Evolutionary conservation across 495 filamentous ascomycete species (phyloP).

Genomic region (Hypoxylon crocopeplum): DNA sequence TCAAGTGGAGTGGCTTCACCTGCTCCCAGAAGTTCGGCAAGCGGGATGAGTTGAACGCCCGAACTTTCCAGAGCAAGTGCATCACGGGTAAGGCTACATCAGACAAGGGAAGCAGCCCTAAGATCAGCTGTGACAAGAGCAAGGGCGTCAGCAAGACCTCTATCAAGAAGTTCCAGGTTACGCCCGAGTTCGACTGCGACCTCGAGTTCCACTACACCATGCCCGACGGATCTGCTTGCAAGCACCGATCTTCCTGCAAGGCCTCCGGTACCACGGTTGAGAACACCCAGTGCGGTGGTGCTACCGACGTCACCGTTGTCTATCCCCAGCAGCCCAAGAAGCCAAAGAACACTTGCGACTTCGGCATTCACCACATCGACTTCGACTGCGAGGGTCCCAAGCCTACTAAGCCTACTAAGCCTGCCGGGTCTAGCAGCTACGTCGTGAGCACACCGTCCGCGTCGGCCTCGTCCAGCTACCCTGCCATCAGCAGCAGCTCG

Average conservation of each 20-base stretch:
- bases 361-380: slow-evolving; percentile 77
- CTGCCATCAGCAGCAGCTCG: slow-evolving; percentile 23
- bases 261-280: slow-evolving; percentile 68
- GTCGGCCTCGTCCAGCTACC: background rate
- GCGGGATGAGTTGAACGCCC: slow-evolving; percentile 53
- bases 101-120: slow-evolving; percentile 58
- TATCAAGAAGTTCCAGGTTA: slow-evolving; percentile 72
- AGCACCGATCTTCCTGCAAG: slow-evolving; percentile 70
- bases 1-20: slow-evolving; percentile 74
- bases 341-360: slow-evolving; percentile 63
- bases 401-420: slow-evolving; percentile 42
- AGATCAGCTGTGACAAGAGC: slow-evolving; percentile 62
- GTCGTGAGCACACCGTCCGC: slow-evolving; percentile 27
- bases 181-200: slow-evolving; percentile 74
- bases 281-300: slow-evolving; percentile 93
- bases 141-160: slow-evolving; percentile 69
- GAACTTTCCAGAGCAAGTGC: slow-evolving; percentile 64
- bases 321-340: slow-evolving; percentile 64
- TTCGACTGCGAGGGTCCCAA: slow-evolving; percentile 76
- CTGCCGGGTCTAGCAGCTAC: slow-evolving; percentile 37
- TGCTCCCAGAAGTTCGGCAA: slow-evolving; percentile 65
- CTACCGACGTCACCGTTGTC: slow-evolving; percentile 76
- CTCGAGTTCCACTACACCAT: slow-evolving; percentile 85
- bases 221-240: slow-evolving; percentile 80
- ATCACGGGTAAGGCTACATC: slow-evolving; percentile 64